These are phyloP conservation scores for Boletus coccyginus DNA, from an alignment of 768 basidiomycete genomes.

Conservation along the genomic window DNA sequence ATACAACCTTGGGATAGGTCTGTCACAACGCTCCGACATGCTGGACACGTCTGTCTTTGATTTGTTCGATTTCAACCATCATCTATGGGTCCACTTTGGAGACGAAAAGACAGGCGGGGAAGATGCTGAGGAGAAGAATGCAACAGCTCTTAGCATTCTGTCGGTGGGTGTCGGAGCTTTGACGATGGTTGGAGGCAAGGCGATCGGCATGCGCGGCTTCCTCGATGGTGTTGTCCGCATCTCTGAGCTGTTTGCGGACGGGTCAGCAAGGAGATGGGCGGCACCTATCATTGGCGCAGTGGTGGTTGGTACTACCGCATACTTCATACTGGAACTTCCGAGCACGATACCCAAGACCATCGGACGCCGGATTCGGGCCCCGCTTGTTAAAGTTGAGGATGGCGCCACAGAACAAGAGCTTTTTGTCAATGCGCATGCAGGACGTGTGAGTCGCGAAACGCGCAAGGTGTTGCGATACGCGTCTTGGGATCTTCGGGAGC, in stretches of 20 bases:
- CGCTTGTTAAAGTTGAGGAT: conserved; percentile 49
- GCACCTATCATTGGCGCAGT: conserved; percentile 81
- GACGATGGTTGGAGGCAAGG: conserved; percentile 86
- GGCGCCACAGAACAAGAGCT: conserved; percentile 48
- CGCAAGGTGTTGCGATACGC: conserved; percentile 90
- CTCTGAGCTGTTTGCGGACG: conserved; percentile 77
- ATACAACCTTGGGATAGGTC: conserved; percentile 78
- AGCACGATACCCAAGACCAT: conserved; percentile 85
- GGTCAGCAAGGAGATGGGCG: conserved; percentile 79
- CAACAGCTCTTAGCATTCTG: conserved; percentile 66
- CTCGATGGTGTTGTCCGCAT: conserved; percentile 78
- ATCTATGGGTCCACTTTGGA: conserved; percentile 70
- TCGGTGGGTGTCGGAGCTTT: conserved; percentile 82
- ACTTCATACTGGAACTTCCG: conserved; percentile 86
- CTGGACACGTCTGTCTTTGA: conserved; percentile 80
- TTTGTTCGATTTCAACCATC: conserved; percentile 82
- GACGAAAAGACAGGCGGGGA: conserved; percentile 36
- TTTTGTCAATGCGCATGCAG: conserved; percentile 67
- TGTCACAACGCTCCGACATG: conserved; percentile 74
- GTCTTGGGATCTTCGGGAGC: conserved; percentile 85
- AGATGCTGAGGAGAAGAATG: conserved; percentile 39
- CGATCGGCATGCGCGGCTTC: conserved; percentile 68
- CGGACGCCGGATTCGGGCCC: conserved; percentile 75
- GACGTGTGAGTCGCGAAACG: conserved; percentile 77
- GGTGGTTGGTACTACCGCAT: conserved; percentile 70